Conservation (phyloP, 257 asterid genomes). For the Fraxinus excelsior region DNA sequence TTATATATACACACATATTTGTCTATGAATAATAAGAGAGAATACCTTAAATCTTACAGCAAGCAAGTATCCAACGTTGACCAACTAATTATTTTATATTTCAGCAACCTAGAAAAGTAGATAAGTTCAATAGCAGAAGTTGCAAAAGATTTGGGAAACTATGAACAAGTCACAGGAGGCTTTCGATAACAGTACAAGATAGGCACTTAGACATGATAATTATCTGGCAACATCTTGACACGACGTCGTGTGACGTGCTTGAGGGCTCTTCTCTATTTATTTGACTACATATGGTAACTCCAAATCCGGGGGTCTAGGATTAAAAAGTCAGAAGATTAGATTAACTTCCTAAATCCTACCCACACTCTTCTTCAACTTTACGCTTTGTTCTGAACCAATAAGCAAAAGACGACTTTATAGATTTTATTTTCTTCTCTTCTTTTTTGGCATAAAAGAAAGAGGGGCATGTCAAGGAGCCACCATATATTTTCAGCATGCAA, state of each 20-base stretch:
- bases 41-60: too few relatives aligned
- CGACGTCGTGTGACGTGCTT: neutral
- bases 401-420: slow-evolving; percentile 9
- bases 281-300: slow-evolving; percentile 6
- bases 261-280: slow-evolving; percentile 5
- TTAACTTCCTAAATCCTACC: slow-evolving; percentile 5
- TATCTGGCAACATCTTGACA: neutral
- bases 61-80: slow-evolving; percentile 8
- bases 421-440: neutral
- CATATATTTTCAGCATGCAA: slow-evolving; percentile 7
- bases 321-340: neutral
- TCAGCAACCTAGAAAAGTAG: neutral
- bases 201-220: neutral
- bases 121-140: slow-evolving; percentile 7
- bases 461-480: slow-evolving; percentile 5
- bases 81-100: neutral
- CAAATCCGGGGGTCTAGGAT: slow-evolving; percentile 7
- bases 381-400: slow-evolving; percentile 9
- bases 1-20: too few relatives aligned
- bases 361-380: slow-evolving; percentile 2
- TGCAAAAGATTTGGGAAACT: neutral
- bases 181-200: neutral
- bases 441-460: slow-evolving; percentile 3
- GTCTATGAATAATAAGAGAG: too few relatives aligned
- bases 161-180: neutral